Evolutionary conservation across 1,139 yeast species (phyloP), one percentile per base, ranked within the genome.

Genomic region (Candida neerlandica): DNA sequence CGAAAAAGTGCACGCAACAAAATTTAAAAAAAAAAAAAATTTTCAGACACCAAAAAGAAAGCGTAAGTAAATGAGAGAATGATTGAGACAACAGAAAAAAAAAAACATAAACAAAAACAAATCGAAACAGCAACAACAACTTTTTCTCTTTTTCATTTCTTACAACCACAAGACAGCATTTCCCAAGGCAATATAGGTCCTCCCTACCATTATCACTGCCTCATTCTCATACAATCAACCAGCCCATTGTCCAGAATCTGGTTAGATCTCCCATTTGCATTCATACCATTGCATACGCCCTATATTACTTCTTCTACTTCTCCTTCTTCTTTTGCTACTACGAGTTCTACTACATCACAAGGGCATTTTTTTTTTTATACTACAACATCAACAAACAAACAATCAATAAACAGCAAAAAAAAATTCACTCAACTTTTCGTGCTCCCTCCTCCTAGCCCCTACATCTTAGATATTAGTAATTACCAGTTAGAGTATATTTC

Each of bases 51-150:
- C 41, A 12, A 21, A 38, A 12, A 38, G 15, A 18, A 10, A 38
- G 18, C 6, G n/a, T n/a, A n/a, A n/a, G n/a, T n/a, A n/a, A n/a
- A n/a, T n/a, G n/a, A n/a, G n/a, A n/a, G n/a, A n/a, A n/a, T n/a
- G n/a, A n/a, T n/a, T n/a, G 14, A 39, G n/a, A 26, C 19, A 39
- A 39, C 12, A 39, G 14, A 26, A 39, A 23, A 27, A 39, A n/a
- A 9, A 39, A 39, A 39, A 39, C 42, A 39, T 26, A 39, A 39
- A 37, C 41, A 37, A 37, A 37, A 37, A 37, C 41, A 37, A 37
- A 37, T 37, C 26, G 29, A 26, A 39, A 39, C 42, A 39, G 19
- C 42, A 39, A 39, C 42, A 39, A 39, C 32, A 39, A 39, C 29
- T 21, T 21, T 37, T n/a, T 23, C 41, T n/a, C 21, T 37, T 21